phyloP scores from a whole-genome alignment of 495 filamentous ascomycete species.

The Elasticomyces elasticus region DNA sequence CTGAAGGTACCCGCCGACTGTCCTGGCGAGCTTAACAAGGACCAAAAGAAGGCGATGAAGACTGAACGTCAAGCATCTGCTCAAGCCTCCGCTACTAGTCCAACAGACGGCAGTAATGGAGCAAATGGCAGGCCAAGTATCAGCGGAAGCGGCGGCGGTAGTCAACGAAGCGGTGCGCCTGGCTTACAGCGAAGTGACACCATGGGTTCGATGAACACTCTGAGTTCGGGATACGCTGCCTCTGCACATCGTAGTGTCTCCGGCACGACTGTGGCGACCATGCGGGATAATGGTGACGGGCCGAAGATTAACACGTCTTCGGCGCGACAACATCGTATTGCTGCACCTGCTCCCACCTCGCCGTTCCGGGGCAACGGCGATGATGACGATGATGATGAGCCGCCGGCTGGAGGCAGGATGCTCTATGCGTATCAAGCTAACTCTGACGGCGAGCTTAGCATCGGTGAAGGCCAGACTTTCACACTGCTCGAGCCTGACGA shows the following conservation, averaged over 20 bases:
- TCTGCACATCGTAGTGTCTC: conserved; percentile 68
- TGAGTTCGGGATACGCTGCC: conserved; percentile 79
- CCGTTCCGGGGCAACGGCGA: not conserved
- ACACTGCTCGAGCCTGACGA: conserved; percentile 80
- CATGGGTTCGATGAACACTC: conserved; percentile 60
- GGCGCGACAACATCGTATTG: conserved; percentile 49
- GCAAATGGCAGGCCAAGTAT: not conserved
- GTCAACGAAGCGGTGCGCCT: conserved; percentile 27
- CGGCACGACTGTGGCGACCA: conserved; percentile 33
- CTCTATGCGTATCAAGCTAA: conserved; percentile 72
- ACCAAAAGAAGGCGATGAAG: conserved; percentile 89
- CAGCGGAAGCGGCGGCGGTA: conserved; percentile 13
- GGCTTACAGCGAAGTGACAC: conserved; percentile 72
- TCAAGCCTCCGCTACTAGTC: conserved; percentile 37
- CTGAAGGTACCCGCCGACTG: conserved; percentile 97
- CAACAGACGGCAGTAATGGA: conserved; percentile 29
- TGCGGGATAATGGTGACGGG: conserved; percentile 20
- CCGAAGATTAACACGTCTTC: not conserved
- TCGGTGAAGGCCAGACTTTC: conserved; percentile 67
- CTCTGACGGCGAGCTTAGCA: conserved; percentile 68
- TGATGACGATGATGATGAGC: conserved; percentile 19
- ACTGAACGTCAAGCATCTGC: conserved; percentile 68
- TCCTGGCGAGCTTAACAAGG: conserved; percentile 85
- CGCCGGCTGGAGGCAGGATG: conserved; percentile 73
- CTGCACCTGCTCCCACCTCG: conserved; percentile 76